These are phyloP conservation scores for Teunomyces funiuensis DNA, from an alignment of 805 yeast genomes.

Conservation along the genomic window DNA sequence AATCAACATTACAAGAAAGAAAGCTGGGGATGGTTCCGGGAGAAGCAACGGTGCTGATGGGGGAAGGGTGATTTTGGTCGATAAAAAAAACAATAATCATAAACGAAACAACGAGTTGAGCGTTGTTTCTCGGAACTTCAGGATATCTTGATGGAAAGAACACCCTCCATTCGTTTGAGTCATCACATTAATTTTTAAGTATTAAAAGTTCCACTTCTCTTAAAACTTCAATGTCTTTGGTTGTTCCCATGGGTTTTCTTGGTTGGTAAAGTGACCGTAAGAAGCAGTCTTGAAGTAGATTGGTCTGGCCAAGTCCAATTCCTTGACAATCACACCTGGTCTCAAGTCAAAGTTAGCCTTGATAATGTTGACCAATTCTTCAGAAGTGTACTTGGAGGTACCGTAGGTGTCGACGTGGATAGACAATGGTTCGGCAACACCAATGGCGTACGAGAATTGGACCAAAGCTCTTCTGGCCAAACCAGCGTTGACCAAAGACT, in stretches of 20 bases:
- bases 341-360: constrained; percentile 95
- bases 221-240: constrained; percentile 76
- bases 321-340: constrained; percentile 98
- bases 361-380: constrained; percentile 88
- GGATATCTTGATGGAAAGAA: background rate
- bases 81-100: constrained; percentile 15
- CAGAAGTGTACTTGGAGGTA: constrained; percentile 86
- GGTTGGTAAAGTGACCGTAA: constrained; percentile 99
- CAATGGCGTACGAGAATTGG: constrained; percentile 98
- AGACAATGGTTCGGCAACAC: constrained; percentile 99
- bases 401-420: constrained; percentile 98
- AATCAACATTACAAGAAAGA: constrained; percentile 20
- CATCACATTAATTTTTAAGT: constrained; percentile 45
- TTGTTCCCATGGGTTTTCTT: constrained; percentile 97
- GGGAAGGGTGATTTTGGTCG: constrained; percentile 5
- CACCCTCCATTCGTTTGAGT: constrained; percentile 24
- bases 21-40: constrained; percentile 7
- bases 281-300: constrained; percentile 98
- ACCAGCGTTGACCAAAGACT: constrained; percentile 92
- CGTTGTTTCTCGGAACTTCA: constrained; percentile 27
- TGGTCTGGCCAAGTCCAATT: constrained; percentile 97
- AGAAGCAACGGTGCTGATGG: constrained; percentile 4
- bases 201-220: constrained; percentile 15
- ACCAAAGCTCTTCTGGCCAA: constrained; percentile 96
- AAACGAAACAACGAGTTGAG: constrained; percentile 46